phyloP scores from a whole-genome alignment of 768 basidiomycete genomes.

The Fistulinella prunicolor region DNA sequence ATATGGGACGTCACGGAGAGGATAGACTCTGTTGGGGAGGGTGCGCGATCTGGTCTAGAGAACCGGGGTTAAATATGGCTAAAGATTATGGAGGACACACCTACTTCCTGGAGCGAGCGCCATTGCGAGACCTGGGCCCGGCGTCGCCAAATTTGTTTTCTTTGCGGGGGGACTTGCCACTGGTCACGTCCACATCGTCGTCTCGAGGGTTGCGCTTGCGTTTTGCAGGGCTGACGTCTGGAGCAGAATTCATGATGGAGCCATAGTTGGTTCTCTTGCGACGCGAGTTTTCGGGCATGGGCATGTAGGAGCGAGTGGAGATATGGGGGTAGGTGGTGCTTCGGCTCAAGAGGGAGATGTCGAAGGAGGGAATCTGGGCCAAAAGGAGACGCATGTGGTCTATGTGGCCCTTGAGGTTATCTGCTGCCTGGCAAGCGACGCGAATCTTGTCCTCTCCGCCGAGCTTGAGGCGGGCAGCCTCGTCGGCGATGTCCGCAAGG shows the following conservation, averaged over 20 bases:
- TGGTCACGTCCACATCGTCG: slow-evolving; percentile 57
- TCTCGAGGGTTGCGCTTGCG: slow-evolving; percentile 58
- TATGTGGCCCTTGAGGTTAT: slow-evolving; percentile 71
- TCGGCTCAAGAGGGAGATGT: slow-evolving; percentile 52
- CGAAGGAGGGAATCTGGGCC: slow-evolving; percentile 61
- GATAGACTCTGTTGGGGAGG: slow-evolving; percentile 72
- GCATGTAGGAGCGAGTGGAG: slow-evolving; percentile 63
- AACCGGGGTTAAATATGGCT: slow-evolving; percentile 1
- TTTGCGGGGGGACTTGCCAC: slow-evolving; percentile 60
- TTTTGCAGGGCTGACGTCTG: slow-evolving; percentile 64
- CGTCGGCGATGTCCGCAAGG: slow-evolving; percentile 91
- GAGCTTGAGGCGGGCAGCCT: slow-evolving; percentile 84
- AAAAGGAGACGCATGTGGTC: slow-evolving; percentile 61
- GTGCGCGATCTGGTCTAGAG: slow-evolving; percentile 57
- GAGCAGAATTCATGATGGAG: slow-evolving; percentile 47
- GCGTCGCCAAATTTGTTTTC: slow-evolving; percentile 46
- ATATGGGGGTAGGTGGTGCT: slow-evolving; percentile 77
- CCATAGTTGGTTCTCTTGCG: slow-evolving; percentile 56
- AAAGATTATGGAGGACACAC: slow-evolving; percentile 18
- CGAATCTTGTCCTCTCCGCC: slow-evolving; percentile 98
- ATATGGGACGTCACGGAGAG: slow-evolving; percentile 69
- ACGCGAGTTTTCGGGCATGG: slow-evolving; percentile 65
- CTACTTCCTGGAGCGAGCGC: slow-evolving; percentile 60
- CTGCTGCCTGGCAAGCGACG: slow-evolving; percentile 87
- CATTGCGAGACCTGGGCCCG: slow-evolving; percentile 46